Base-by-base conservation (phyloP, 1,139 yeast genomes). In the Zygosaccharomyces sapae region DNA sequence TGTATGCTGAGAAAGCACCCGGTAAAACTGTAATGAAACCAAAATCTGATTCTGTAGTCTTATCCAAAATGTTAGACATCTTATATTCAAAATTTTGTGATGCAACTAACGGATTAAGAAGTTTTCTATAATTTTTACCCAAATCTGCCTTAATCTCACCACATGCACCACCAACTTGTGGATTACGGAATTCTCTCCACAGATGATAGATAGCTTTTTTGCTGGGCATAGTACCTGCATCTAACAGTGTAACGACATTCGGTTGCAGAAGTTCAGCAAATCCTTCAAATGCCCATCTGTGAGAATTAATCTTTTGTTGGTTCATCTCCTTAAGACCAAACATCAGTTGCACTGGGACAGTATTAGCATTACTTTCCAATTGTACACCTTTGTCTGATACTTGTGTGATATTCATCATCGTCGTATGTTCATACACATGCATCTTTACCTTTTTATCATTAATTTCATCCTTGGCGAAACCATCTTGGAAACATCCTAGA, bases 171-270 rank as follows among this genome's bases (percentile, higher is more conserved):
- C 96, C 97, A 50, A 88, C 92, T 56, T 84, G 82, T 0, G 88
- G 82, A 62, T 86, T 86, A 55, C 82, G 76, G 58, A 89, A 88
- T 18, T 95, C 94, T 64, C 86, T 85, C 97, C 97, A 89, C 44
- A 89, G 70, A 56, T 88, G 82, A 61, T 87, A 85, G 31, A 89
- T 74, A 0, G 96, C 87, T 56, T 83, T 85, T 51, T 78, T 81
- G 40, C 88, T 89, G 2, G 98, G 97, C 67, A 85, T 85, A 0
- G 98, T 92, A 52, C 98, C 98, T 1, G 94, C 97, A 71, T 92
- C 98, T 44, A 92, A 70, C 44, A 92, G 70, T 3, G 87, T 79
- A 38, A 89, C 81, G 19, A 90, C 89, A 55, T 86, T 86, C 1
- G 98, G 97, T 50, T 88, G 83, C 51, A 92, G 72, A 34, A 83